phyloP scores from a whole-genome alignment of 78 protist genomes.

The Thecamonas trahens region DNA sequence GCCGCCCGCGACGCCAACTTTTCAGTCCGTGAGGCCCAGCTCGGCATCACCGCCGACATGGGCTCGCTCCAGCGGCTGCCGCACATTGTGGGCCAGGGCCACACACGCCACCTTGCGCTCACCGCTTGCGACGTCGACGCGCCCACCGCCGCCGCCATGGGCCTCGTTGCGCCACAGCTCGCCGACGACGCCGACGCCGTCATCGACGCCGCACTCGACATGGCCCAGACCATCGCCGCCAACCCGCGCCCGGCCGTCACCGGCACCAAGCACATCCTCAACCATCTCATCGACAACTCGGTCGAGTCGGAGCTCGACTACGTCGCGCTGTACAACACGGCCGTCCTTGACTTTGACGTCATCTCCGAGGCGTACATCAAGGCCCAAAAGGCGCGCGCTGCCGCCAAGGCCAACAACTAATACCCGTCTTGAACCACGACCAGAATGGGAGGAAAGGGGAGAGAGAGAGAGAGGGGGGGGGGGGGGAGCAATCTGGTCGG shows the following conservation, averaged over 20 bases:
- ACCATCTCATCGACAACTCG: constrained; percentile 43
- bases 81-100: constrained; percentile 21
- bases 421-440: too few species aligned
- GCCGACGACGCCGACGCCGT: constrained; percentile 12
- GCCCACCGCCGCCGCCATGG: constrained; percentile 18
- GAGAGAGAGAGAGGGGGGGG: too few species aligned
- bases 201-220: not conserved
- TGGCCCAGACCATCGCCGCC: constrained; percentile 46
- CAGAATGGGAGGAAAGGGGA: too few species aligned
- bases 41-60: constrained; percentile 74
- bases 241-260: constrained; percentile 61
- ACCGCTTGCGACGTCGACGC: constrained; percentile 42
- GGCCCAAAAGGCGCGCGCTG: too few species aligned
- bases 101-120: constrained; percentile 52
- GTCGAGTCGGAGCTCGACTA: constrained; percentile 49
- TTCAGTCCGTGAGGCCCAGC: constrained; percentile 49
- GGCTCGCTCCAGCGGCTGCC: constrained; percentile 76
- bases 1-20: constrained; percentile 50
- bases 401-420: too few species aligned
- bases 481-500: too few species aligned
- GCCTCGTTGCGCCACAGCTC: constrained; percentile 37
- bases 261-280: constrained; percentile 57
- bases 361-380: too few species aligned
- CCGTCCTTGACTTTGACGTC: too few species aligned
- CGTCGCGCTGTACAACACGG: too few species aligned